Evolutionary conservation across 2,329 filamentous ascomycete species (phyloP), one percentile per base, ranked within the genome.

Genomic region (Neofusicoccum cordaticola): DNA sequence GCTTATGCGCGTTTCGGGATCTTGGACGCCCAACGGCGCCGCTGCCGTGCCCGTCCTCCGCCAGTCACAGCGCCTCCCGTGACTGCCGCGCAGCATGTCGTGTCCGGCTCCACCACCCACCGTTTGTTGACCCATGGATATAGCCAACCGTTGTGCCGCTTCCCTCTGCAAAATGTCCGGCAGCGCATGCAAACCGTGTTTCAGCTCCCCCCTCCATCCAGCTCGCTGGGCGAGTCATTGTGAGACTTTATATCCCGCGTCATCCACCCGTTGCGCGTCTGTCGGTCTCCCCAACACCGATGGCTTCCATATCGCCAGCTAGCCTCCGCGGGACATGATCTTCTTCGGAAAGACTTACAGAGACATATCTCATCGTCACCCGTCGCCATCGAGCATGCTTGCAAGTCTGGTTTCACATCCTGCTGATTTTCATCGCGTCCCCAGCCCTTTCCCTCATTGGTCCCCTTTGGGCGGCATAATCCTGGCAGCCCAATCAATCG

Each of bases 181-280:
- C 2, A 31, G 22, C 53, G 45, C 42, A 60, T 47, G 56, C 41
- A 34, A 31, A 11, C 22, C 41, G 27, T 60, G 56, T 60, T 60
- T 60, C 56, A 60, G 56, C 56, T 50, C 9, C 11, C 15, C 22
- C 39, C 51, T 12, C 35, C 51, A n/a, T 8, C 31, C 51, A 15
- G 35, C 37, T 15, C 35, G 5, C 3, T 34, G 39, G 11, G n/a
- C 56, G 27, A 45, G 41, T 60, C 41, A 19, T 47, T 39, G 56
- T 60, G 56, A 60, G 56, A 47, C 56, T 60, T 60, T 60, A 60
- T 60, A 60, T 39, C 31, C 56, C n/a, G 56, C 56, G 56, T 47
- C 56, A 57, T 57, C 22, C 53, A 19, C 17, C 22, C 6, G 15
- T 37, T 31, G 13, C 31, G 48, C 34, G 47, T 12, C 31, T 11